These are phyloP conservation scores for Alternaria burnsii DNA, from an alignment of 2,329 filamentous ascomycete genomes.

Conservation along the genomic window DNA sequence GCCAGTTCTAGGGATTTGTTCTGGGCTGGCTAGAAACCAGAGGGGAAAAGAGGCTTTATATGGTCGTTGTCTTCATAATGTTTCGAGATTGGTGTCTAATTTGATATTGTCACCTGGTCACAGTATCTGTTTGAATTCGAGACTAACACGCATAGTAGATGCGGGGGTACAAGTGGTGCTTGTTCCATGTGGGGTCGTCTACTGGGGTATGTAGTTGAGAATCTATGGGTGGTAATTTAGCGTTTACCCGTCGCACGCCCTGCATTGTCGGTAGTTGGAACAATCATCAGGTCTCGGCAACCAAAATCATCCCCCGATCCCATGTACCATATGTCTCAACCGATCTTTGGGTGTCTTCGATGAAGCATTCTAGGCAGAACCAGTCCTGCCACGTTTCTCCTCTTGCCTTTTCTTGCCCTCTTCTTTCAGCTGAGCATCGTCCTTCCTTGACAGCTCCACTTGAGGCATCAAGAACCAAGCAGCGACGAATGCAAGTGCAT, in stretches of 20 bases:
- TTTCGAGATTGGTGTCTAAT: background rate
- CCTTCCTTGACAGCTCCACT: slow-evolving; percentile 23
- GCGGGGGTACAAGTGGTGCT: slow-evolving; percentile 9
- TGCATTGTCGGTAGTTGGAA: slow-evolving; percentile 16
- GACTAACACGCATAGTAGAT: slow-evolving; percentile 5
- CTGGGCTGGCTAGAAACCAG: background rate
- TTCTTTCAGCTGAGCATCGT: slow-evolving; percentile 30
- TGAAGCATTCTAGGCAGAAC: background rate
- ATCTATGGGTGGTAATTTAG: slow-evolving; percentile 6
- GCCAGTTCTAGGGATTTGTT: background rate
- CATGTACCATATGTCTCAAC: too few species aligned
- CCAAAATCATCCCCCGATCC: background rate
- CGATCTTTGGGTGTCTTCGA: background rate
- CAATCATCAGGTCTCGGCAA: background rate
- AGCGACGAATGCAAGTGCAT: slow-evolving; percentile 26
- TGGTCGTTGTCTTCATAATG: background rate
- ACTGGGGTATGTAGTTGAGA: background rate
- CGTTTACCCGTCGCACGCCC: slow-evolving; percentile 17
- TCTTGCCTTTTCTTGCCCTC: slow-evolving; percentile 24
- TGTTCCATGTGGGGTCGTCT: slow-evolving; percentile 4
- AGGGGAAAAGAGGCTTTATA: background rate
- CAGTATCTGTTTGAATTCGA: background rate
- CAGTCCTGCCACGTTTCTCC: slow-evolving; percentile 13
- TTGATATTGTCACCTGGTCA: background rate
- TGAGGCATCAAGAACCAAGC: slow-evolving; percentile 32